These are phyloP conservation scores for Fusarium kyushuense DNA, from an alignment of 2,329 filamentous ascomycete species.

Conservation along the genomic window DNA sequence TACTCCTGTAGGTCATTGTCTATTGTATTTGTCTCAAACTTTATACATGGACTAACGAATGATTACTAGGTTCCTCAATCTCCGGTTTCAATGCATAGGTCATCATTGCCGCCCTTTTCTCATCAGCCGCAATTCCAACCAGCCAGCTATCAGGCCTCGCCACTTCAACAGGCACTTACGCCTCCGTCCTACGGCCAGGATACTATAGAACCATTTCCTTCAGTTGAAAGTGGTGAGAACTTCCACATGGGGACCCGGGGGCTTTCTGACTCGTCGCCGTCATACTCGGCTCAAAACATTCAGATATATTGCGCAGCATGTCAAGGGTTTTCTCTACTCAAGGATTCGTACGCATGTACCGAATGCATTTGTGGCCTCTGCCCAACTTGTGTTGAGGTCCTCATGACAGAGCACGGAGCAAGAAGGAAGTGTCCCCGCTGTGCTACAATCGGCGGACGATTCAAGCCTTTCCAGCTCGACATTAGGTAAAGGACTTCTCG, in stretches of 20 bases:
- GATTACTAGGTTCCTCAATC: constrained; percentile 70
- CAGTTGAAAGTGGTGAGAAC: constrained; percentile 83
- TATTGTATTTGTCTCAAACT: not conserved
- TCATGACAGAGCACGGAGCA: constrained; percentile 81
- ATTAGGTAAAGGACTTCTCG: constrained; percentile 68
- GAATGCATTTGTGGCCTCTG: constrained; percentile 97
- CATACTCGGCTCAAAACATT: constrained; percentile 78
- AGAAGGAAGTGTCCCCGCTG: constrained; percentile 83
- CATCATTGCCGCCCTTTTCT: constrained; percentile 71
- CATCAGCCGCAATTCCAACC: constrained; percentile 70
- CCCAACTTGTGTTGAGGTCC: constrained; percentile 84
- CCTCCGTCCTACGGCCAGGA: constrained; percentile 79
- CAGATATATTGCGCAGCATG: constrained; percentile 96
- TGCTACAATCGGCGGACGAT: constrained; percentile 80
- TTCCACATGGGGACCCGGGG: constrained; percentile 77
- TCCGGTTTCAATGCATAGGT: constrained; percentile 71
- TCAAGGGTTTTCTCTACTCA: constrained; percentile 78
- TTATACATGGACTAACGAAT: constrained; percentile 41
- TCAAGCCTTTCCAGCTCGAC: constrained; percentile 88
- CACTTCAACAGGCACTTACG: constrained; percentile 89
- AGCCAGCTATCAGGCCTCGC: constrained; percentile 85
- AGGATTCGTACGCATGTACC: constrained; percentile 91
- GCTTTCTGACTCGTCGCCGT: constrained; percentile 77
- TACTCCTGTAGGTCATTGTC: constrained; percentile 72
- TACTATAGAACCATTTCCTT: constrained; percentile 84